Percentiles rank a stretch among this genome's conserved stretches.
phyloP scores from a whole-genome alignment of 129 eudicot genomes.

The Silybum marianum region DNA sequence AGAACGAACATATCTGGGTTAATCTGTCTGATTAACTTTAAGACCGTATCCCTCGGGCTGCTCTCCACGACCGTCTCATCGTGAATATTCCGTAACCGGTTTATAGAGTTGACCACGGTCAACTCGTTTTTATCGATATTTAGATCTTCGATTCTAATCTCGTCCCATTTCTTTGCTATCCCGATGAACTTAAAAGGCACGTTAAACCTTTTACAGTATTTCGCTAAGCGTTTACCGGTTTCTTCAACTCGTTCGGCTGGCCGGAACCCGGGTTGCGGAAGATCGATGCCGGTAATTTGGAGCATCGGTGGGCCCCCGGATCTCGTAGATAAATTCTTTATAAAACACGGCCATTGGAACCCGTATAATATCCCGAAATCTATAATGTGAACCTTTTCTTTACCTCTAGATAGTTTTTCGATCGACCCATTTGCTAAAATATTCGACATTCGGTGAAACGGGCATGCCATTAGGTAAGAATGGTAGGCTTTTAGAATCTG shows the following conservation, averaged over 20 bases:
- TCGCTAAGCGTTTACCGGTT: constrained; percentile 52
- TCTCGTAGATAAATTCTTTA: constrained; percentile 48
- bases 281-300: constrained; percentile 63
- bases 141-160: constrained; percentile 44
- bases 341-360: constrained; percentile 71
- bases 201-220: constrained; percentile 54
- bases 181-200: constrained; percentile 61
- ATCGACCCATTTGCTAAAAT: constrained; percentile 58
- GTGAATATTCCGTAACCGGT: constrained; percentile 42
- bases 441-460: constrained; percentile 49
- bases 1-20: constrained; percentile 61
- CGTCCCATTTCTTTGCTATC: constrained; percentile 65
- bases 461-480: constrained; percentile 44
- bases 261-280: constrained; percentile 61
- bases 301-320: constrained; percentile 65
- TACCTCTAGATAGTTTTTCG: constrained; percentile 31
- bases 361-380: constrained; percentile 80
- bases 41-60: constrained; percentile 55
- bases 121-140: constrained; percentile 42
- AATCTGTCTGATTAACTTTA: constrained; percentile 43
- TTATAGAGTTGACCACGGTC: constrained; percentile 52
- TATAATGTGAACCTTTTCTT: constrained; percentile 56
- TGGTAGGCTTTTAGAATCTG: constrained; percentile 48
- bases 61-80: constrained; percentile 48
- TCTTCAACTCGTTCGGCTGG: constrained; percentile 61